Conservation (phyloP, 148 eudicot species). For the Nepenthes mirabilis region DNA sequence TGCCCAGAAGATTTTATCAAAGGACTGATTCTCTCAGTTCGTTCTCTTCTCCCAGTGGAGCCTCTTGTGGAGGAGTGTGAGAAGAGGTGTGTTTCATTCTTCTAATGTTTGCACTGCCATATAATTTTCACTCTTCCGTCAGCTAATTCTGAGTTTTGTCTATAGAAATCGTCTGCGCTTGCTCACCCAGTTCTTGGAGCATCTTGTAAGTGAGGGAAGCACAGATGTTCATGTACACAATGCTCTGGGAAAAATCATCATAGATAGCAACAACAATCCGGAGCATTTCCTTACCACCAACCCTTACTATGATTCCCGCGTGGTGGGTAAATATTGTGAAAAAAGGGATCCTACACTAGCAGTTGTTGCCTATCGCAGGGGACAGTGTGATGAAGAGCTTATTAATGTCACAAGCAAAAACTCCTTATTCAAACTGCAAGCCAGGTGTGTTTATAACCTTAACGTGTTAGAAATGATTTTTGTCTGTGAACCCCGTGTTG, state of each 20-base stretch:
- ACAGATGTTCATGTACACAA: conserved; percentile 97
- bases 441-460: conserved; percentile 43
- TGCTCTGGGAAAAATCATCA: conserved; percentile 92
- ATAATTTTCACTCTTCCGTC: conserved; percentile 4
- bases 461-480: conserved; percentile 75
- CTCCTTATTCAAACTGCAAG: conserved; percentile 82
- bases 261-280: conserved; percentile 93
- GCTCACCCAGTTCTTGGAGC: conserved; percentile 93
- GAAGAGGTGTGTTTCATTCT: conserved; percentile 44
- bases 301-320: conserved; percentile 93
- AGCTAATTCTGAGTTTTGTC: conserved; percentile 8
- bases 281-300: conserved; percentile 96
- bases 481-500: conserved; percentile 18
- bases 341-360: conserved; percentile 99
- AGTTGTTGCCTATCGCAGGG: conserved; percentile 91
- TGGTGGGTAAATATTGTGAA: conserved; percentile 97
- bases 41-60: conserved; percentile 95
- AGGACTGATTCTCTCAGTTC: conserved; percentile 88
- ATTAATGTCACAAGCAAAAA: conserved; percentile 85
- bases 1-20: conserved; percentile 98
- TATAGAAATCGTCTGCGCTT: conserved; percentile 87
- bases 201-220: conserved; percentile 96
- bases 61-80: conserved; percentile 94
- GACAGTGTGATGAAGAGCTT: conserved; percentile 97
- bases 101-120: conserved; percentile 7